Evolutionary conservation across 495 filamentous ascomycete species (phyloP).

Genomic region (Trichocladium antarcticum): DNA sequence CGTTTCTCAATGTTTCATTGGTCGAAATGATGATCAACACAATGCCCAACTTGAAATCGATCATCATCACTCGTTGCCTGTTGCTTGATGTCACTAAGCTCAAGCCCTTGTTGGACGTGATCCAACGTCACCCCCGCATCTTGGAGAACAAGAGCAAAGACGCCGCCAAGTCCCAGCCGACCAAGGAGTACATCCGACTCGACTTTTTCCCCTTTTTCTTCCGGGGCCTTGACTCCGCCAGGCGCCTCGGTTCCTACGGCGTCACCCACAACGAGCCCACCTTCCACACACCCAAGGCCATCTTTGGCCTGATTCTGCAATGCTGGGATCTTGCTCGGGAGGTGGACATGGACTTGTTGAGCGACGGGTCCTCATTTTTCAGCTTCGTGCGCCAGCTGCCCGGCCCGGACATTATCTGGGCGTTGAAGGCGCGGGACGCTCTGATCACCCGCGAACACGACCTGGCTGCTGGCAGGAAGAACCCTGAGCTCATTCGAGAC

Average conservation of each 20-base stretch:
- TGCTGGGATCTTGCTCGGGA: conserved; percentile 1
- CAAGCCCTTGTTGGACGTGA: conserved; percentile 2
- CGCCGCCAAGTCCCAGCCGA: neutral
- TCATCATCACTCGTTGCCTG: conserved; percentile 18
- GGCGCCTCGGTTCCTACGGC: conserved; percentile 14
- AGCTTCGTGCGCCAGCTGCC: conserved; percentile 19
- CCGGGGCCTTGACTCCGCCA: conserved; percentile 4
- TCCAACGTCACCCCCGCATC: conserved; percentile 4
- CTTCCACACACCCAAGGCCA: conserved; percentile 19
- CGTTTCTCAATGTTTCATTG: conserved; percentile 6
- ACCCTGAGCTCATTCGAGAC: neutral
- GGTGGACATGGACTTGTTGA: conserved; percentile 20
- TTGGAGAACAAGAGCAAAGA: neutral
- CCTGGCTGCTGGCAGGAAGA: neutral
- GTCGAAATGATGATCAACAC: conserved; percentile 14
- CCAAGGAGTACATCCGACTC: conserved; percentile 4
- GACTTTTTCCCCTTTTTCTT: conserved; percentile 22
- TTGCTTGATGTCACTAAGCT: conserved; percentile 22
- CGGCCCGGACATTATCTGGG: conserved; percentile 21
- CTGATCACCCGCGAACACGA: conserved; percentile 2
- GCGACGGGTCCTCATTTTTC: conserved; percentile 19
- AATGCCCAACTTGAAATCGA: conserved; percentile 18
- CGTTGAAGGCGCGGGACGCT: conserved; percentile 19
- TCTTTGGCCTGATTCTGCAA: conserved; percentile 5
- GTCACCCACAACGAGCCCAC: conserved; percentile 19